Conservation (phyloP, 1,284 basidiomycete genomes). For the Cutaneotrichosporon curvatum region DNA sequence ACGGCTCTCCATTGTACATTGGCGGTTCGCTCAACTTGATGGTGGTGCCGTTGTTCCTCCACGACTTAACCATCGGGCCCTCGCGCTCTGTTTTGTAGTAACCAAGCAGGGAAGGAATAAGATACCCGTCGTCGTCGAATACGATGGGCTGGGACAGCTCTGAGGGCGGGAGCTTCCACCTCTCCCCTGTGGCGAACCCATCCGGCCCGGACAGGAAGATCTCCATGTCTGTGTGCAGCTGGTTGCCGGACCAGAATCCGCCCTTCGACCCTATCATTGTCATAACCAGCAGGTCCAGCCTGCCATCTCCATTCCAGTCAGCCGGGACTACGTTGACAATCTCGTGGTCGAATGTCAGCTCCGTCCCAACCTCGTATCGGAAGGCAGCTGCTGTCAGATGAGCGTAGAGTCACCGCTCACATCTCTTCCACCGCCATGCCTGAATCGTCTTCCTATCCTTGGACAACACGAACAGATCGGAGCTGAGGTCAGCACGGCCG, state of each 20-base stretch:
- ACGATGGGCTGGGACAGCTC: constrained; percentile 63
- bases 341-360: constrained; percentile 50
- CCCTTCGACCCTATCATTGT: constrained; percentile 48
- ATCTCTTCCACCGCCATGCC: constrained; percentile 76
- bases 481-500: constrained; percentile 47
- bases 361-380: constrained; percentile 27
- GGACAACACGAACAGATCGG: constrained; percentile 72
- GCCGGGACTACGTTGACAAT: constrained; percentile 73
- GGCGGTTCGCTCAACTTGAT: constrained; percentile 10
- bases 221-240: constrained; percentile 53
- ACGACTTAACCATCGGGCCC: constrained; percentile 8
- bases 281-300: constrained; percentile 84
- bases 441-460: constrained; percentile 64
- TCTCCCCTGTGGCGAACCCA: constrained; percentile 51
- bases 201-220: constrained; percentile 58
- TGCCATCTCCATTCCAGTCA: constrained; percentile 87
- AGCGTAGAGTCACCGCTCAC: constrained; percentile 47
- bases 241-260: constrained; percentile 45
- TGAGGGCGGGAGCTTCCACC: constrained; percentile 25
- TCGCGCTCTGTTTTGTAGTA: constrained; percentile 41
- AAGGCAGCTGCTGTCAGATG: constrained; percentile 47
- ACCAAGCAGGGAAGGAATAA: constrained; percentile 82
- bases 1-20: constrained; percentile 51
- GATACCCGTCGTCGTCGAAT: constrained; percentile 77
- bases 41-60: constrained; percentile 20